Conservation (phyloP, 2,329 filamentous ascomycete species). For the Penicillium sp. region DNA sequence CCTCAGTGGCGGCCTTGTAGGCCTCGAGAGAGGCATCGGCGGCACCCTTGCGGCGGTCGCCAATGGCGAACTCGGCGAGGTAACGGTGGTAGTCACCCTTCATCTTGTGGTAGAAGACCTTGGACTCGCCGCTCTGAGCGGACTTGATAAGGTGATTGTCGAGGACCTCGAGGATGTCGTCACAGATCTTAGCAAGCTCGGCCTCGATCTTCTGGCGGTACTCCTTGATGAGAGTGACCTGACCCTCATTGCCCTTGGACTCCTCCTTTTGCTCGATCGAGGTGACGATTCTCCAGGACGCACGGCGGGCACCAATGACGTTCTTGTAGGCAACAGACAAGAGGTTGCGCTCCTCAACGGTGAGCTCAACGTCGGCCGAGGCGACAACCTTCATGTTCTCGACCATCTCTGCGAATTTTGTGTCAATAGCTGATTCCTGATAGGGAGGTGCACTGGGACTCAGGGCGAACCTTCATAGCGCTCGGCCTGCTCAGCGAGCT, state of each 20-base stretch:
- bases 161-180: constrained; percentile 92
- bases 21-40: constrained; percentile 94
- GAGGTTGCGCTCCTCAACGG: constrained; percentile 95
- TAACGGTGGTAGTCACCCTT: constrained; percentile 99
- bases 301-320: constrained; percentile 93
- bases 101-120: constrained; percentile 99
- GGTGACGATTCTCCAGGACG: constrained; percentile 96
- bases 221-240: constrained; percentile 91
- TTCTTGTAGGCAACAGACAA: constrained; percentile 99
- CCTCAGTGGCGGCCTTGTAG: constrained; percentile 92
- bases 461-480: constrained; percentile 86
- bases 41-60: constrained; percentile 91
- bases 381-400: constrained; percentile 99
- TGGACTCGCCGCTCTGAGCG: constrained; percentile 92
- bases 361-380: constrained; percentile 76
- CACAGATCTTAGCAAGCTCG: constrained; percentile 95
- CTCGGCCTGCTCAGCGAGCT: constrained; percentile 99
- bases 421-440: constrained; percentile 16
- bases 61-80: constrained; percentile 92
- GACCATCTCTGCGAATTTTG: constrained; percentile 76
- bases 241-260: constrained; percentile 92
- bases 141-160: constrained; percentile 92
- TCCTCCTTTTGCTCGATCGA: constrained; percentile 99
- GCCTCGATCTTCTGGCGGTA: constrained; percentile 98
- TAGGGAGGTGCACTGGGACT: constrained; percentile 6